These are phyloP conservation scores for Herpotrichia juniperi DNA, from an alignment of 2,329 filamentous ascomycete species.

Conservation along the genomic window DNA sequence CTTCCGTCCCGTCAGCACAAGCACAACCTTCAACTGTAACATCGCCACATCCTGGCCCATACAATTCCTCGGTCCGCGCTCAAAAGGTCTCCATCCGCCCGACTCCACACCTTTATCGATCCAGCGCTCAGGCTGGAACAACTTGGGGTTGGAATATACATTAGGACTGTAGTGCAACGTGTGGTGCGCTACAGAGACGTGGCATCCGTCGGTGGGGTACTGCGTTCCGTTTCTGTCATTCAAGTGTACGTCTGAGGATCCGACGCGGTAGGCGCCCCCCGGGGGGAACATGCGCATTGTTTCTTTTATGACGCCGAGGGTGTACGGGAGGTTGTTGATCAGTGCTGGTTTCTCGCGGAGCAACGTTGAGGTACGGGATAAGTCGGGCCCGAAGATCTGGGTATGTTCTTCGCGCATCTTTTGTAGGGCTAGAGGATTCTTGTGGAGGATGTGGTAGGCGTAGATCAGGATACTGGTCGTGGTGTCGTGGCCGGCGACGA, in stretches of 20 bases:
- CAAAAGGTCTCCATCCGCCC: slow-evolving; percentile 43
- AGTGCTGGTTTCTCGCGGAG: slow-evolving; percentile 19
- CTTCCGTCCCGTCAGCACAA: slow-evolving; percentile 24
- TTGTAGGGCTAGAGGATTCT: slow-evolving; percentile 20
- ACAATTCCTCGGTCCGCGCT: slow-evolving; percentile 44
- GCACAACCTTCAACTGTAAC: slow-evolving; percentile 40
- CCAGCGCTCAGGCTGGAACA: slow-evolving; percentile 27
- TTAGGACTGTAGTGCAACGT: slow-evolving; percentile 14
- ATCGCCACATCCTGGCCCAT: slow-evolving; percentile 46
- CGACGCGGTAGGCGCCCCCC: slow-evolving; percentile 32
- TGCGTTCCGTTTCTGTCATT: slow-evolving; percentile 5
- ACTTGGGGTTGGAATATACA: slow-evolving; percentile 10
- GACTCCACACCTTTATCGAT: slow-evolving; percentile 10
- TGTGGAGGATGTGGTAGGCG: slow-evolving; percentile 23
- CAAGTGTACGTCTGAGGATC: slow-evolving; percentile 7
- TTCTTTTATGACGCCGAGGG: slow-evolving; percentile 39
- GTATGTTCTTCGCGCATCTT: slow-evolving; percentile 32
- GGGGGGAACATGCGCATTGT: slow-evolving; percentile 35
- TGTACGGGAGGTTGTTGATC: slow-evolving; percentile 31
- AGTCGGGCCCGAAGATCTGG: slow-evolving; percentile 26
- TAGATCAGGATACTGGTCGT: slow-evolving; percentile 33
- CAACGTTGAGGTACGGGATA: slow-evolving; percentile 1
- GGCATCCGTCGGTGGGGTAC: slow-evolving; percentile 17
- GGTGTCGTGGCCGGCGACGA: slow-evolving; percentile 40
- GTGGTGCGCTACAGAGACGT: slow-evolving; percentile 10